Evolutionary conservation across 768 basidiomycete genomes (phyloP).

Genomic region (Rubroboletus satanas): DNA sequence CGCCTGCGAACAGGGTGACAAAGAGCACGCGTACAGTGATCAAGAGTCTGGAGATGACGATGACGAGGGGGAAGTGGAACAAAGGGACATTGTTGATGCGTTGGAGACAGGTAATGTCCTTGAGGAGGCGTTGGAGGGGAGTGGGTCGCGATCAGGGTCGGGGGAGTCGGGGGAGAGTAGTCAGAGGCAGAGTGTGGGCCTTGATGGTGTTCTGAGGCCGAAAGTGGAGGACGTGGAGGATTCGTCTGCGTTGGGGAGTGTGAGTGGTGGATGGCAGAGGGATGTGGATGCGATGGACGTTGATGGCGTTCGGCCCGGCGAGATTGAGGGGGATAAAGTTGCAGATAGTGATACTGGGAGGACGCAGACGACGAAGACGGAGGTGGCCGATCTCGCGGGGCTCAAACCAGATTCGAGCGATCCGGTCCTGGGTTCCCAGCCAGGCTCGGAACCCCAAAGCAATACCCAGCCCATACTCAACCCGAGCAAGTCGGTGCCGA

Average conservation of each 20-base stretch:
- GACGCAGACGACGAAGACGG: constrained; percentile 26
- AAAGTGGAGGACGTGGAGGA: constrained; percentile 60
- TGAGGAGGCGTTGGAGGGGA: constrained; percentile 53
- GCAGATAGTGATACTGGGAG: constrained; percentile 4
- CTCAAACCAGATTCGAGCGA: constrained; percentile 57
- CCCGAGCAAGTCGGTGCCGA: constrained; percentile 39
- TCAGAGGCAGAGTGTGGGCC: constrained; percentile 29
- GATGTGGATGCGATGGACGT: constrained; percentile 34
- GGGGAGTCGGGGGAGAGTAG: constrained; percentile 35
- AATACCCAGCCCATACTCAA: constrained; percentile 4
- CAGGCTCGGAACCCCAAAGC: constrained; percentile 37
- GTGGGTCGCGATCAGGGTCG: constrained; percentile 26
- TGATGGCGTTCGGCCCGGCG: constrained; percentile 20
- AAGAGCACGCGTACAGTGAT: constrained; percentile 24
- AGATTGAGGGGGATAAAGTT: constrained; percentile 27
- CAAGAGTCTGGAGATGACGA: constrained; percentile 55
- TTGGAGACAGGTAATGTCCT: constrained; percentile 52
- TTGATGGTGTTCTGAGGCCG: constrained; percentile 35
- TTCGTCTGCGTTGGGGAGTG: constrained; percentile 36
- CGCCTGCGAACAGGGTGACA: constrained; percentile 21
- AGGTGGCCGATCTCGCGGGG: constrained; percentile 29
- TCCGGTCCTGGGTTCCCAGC: constrained; percentile 45
- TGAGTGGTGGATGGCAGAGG: constrained; percentile 16
- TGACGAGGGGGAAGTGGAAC: constrained; percentile 54
- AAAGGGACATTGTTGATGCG: constrained; percentile 52